Base-by-base conservation (phyloP, 306 rosid species). In the Adenanthera pavonina region DNA sequence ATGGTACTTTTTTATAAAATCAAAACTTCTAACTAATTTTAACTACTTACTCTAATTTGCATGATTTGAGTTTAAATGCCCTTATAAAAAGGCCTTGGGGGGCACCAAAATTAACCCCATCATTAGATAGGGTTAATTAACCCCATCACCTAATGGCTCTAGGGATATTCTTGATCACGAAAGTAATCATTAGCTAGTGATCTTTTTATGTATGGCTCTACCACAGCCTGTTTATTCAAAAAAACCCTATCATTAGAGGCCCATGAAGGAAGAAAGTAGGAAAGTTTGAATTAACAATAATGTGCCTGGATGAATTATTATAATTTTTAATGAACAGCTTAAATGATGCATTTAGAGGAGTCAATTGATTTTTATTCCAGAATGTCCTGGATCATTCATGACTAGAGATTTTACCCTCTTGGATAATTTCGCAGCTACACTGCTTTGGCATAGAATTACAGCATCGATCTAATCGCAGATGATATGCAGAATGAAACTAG, bases 291-390 rank as follows among this genome's bases (percentile, higher is more conserved):
- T 57, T 47, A 56, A 36, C 49, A 67, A 71, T 16, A 43, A 48
- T 41, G 76, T 53, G 43, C 51, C 30, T 4, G 44, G 56, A 47
- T 41, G 17, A 14, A 59, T 25, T 59, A 59, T 30, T 30, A 2
- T 25, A 11, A 73, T 64, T 64, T 78, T 74, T 61, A 83, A 70
- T 19, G 10, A 69, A 77, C 68, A 77, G 30, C n/a, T 60, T 49
- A 36, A 33, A 12, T n/a, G 4, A 71, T 47, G 12, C 40, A 7
- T 33, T 52, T 38, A 76, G 3, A 69, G 69, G 60, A 13, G 48
- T 71, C 40, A 52, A 62, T 7, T 67, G 44, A 62, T 59, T 54
- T 38, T 62, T 30, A 2, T 2, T 72, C 46, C 56, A 65, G 53
- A 72, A 33, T 34, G 41, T 72, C 64, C 72, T 5, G 8, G 4